These are phyloP conservation scores for Aaosphaeria arxii DNA, from an alignment of 2,329 filamentous ascomycete species.

Conservation along the genomic window DNA sequence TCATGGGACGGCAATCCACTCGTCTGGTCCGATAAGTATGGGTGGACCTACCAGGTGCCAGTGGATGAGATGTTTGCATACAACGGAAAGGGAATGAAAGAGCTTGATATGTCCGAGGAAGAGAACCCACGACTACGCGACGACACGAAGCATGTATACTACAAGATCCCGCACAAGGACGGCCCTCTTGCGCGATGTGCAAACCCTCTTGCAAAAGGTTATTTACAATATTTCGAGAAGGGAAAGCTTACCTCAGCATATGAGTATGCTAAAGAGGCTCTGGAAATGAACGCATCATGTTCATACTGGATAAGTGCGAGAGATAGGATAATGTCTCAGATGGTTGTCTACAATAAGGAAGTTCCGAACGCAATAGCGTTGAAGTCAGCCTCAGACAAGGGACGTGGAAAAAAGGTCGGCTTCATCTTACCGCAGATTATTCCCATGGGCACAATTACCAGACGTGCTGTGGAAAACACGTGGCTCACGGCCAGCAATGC, in stretches of 20 bases:
- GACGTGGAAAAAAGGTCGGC: conserved; percentile 49
- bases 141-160: conserved; percentile 68
- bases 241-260: conserved; percentile 86
- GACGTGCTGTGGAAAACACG: conserved; percentile 92
- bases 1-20: conserved; percentile 88
- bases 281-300: conserved; percentile 98
- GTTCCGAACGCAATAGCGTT: conserved; percentile 16
- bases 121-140: conserved; percentile 62
- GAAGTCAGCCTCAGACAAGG: conserved; percentile 15
- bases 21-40: conserved; percentile 88
- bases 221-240: conserved; percentile 86
- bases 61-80: conserved; percentile 62
- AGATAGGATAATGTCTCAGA: conserved; percentile 89
- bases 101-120: conserved; percentile 75
- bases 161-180: conserved; percentile 95
- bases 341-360: conserved; percentile 84
- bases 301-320: conserved; percentile 98
- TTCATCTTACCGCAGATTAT: conserved; percentile 95
- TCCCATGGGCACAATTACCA: conserved; percentile 96
- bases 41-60: conserved; percentile 86
- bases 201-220: conserved; percentile 88
- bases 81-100: conserved; percentile 65
- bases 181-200: conserved; percentile 80
- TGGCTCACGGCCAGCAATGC: conserved; percentile 98
- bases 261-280: conserved; percentile 83